Evolutionary conservation across 2,329 filamentous ascomycete species (phyloP), one percentile per base, ranked within the genome.

Genomic region (Diaporthe sp.): DNA sequence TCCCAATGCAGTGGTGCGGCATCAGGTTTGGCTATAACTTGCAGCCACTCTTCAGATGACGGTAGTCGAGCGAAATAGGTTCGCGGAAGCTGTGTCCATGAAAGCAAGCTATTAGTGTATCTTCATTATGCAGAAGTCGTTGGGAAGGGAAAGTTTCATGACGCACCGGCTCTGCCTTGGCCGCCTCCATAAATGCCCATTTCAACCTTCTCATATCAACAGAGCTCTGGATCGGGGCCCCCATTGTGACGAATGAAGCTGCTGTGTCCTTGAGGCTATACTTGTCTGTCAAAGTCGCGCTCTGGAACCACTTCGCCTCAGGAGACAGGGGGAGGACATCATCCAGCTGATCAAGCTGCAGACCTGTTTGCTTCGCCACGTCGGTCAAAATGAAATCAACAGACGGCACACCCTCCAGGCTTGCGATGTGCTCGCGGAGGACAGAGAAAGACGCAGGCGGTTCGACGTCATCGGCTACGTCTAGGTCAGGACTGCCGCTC

Each of bases 101-200:
- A 4, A 6, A 42, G 28, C 10, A 62, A 61, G 10, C 3, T 12
- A 1, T 72, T 28, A 72, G 71, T 10, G 6, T 53, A 4, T n/a
- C 1, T 15, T 61, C 10, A 25, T 2, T 1, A 2, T 6, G 37
- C 10, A 25, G 10, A 10, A 12, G 46, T 12, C 1, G 61, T 28
- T 34, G 3, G 2, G 12, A 25, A 19, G 10, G 19, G 2, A 34
- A 2, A 17, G 12, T 10, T 0, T 25, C 25, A 3, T 0, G 19
- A 72, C 71, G 34, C 12, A 72, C 71, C 17, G 71, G 71, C 13
- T 72, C 71, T 31, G 28, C 44, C 46, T 72, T 72, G 25, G 71
- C 57, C 19, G 25, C 71, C 46, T 72, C 58, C 46, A 10, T 8
- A 15, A 72, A 62, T 10, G 71, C 71, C 71, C n/a, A 72, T 17